Evolutionary conservation across 2,329 filamentous ascomycete species (phyloP), one percentile per base, ranked within the genome.

Genomic region (Fusarium burgessii): DNA sequence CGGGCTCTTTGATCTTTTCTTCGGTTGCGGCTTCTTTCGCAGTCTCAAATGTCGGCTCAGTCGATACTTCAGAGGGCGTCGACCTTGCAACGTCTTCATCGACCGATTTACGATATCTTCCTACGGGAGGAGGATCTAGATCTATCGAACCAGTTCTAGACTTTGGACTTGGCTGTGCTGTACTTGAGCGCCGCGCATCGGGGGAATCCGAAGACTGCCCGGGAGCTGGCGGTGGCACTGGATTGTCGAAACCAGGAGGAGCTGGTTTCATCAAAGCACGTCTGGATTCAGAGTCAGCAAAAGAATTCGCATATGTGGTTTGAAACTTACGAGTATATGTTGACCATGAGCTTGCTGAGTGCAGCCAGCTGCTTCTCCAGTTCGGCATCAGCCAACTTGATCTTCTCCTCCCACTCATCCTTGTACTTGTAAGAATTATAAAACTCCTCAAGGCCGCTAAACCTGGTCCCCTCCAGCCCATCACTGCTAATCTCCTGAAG

Each of bases 361-460:
- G 58, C 63, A 1, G 65, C 69, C 23, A 80, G 29, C 43, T 80
- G 76, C 46, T 73, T 77, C 45, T 80, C 75, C 27, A 80, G 62
- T 1, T 77, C 74, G 0, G 52, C 70, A 54, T 80, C 78, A 5
- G 78, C 77, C 17, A 71, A 41, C 45, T 77, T 77, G 2, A 80
- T 73, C 68, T 79, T 78, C n/a, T 72, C 74, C 32, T 78, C 76
- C 62, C 76, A 80, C 58, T 78, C 75, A 23, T 76, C 68, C 58
- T 78, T 79, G 12, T 80, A 80, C 32, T 67, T 74, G 46, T 79
- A 80, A 45, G 78, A 80, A 27, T 75, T 76, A 67, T 79, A 80
- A 45, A 79, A 79, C n/a, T 77, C 73, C 25, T 77, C 70, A 5
- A 80, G 49, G 0, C 77, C 66, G 1, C 68, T 68, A 36, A 74